Evolutionary conservation across 805 yeast genomes (phyloP).

Genomic region (Saturnispora mendoncae): DNA sequence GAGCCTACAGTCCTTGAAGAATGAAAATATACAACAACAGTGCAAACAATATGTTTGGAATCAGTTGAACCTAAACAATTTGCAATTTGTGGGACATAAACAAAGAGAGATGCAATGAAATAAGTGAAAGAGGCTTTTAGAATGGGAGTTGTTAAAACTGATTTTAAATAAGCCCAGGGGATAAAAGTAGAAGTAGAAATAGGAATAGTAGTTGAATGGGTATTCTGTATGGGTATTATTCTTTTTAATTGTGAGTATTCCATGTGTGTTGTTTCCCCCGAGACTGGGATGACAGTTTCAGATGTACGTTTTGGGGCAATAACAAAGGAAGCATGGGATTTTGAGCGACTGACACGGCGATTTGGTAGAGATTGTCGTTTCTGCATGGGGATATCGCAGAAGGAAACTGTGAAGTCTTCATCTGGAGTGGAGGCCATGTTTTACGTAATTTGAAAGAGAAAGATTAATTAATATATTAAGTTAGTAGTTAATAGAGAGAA

Average conservation of each 20-base stretch:
- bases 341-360: slow-evolving; percentile 9
- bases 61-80: slow-evolving; percentile 53
- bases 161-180: slow-evolving; percentile 5
- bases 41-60: slow-evolving; percentile 73
- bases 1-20: slow-evolving; percentile 73
- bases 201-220: too few species aligned
- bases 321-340: slow-evolving; percentile 14
- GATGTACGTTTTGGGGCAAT: slow-evolving; percentile 20
- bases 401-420: not conserved
- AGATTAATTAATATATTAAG: too few species aligned
- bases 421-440: not conserved
- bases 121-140: slow-evolving; percentile 70
- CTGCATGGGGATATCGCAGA: too few species aligned
- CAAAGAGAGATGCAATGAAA: slow-evolving; percentile 62
- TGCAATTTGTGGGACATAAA: slow-evolving; percentile 46
- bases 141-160: slow-evolving; percentile 9
- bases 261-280: slow-evolving; percentile 31
- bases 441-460: slow-evolving; percentile 8
- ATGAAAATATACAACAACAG: slow-evolving; percentile 78
- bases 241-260: slow-evolving; percentile 22
- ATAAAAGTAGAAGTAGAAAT: too few species aligned
- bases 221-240: too few species aligned
- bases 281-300: slow-evolving; percentile 37
- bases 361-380: not conserved
- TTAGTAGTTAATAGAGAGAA: too few species aligned